Conservation (phyloP, 2,329 filamentous ascomycete species). For the Zasmidium angulare region DNA sequence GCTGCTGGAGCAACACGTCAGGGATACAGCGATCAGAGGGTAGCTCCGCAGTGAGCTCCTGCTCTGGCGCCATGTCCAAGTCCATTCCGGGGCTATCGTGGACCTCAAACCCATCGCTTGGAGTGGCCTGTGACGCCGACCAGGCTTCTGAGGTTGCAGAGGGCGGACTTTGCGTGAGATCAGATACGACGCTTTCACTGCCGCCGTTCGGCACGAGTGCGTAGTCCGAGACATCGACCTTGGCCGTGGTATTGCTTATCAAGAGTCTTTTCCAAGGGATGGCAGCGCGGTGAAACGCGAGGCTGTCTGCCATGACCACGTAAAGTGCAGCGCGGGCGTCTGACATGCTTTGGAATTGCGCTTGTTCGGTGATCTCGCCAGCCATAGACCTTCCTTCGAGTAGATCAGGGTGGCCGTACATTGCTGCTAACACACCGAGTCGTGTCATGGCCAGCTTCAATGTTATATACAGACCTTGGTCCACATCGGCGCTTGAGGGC, state of each 20-base stretch:
- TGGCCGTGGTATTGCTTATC: background rate
- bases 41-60: background rate
- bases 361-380: background rate
- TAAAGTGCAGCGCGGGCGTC: background rate
- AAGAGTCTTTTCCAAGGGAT: background rate
- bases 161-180: no score
- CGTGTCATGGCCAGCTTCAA: constrained; percentile 19
- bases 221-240: background rate
- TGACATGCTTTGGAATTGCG: background rate
- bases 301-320: background rate
- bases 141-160: no score
- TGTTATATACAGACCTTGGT: constrained; percentile 3
- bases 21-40: background rate
- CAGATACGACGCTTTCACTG: background rate
- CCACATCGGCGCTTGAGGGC: background rate
- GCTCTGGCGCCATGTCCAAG: background rate
- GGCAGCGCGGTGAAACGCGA: background rate
- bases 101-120: no score
- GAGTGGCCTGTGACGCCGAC: no score
- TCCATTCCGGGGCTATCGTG: no score
- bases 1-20: background rate
- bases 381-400: background rate
- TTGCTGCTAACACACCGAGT: constrained; percentile 19
- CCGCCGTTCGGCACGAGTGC: background rate
- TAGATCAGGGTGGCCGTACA: background rate